A percentile compares a stretch with the other conserved stretches of the same genome.
Conservation (phyloP, 441 rosid species). For the Croton laevigatus region DNA sequence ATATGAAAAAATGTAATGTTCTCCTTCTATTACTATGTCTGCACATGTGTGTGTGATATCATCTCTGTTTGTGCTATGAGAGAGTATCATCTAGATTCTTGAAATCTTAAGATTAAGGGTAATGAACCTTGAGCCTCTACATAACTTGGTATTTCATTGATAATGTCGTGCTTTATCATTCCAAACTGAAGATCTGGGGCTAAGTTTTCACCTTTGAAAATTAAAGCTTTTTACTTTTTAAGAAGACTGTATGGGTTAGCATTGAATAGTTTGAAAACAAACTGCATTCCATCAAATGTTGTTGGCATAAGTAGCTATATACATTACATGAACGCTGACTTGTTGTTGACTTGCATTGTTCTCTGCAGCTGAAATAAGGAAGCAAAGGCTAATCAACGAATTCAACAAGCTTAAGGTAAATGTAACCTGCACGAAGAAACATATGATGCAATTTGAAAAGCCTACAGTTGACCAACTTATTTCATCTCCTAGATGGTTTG, state of each 20-base stretch:
- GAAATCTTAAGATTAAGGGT: neutral
- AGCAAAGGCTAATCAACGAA: conserved; percentile 64
- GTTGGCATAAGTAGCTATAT: neutral
- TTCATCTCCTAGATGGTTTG: neutral
- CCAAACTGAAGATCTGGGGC: neutral
- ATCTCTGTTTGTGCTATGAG: neutral
- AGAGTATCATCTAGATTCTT: neutral
- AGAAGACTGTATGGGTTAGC: too few relatives aligned
- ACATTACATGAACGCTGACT: conserved; percentile 15
- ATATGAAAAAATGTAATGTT: conserved; percentile 74
- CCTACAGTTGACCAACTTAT: neutral
- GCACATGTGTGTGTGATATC: neutral
- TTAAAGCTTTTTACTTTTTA: neutral
- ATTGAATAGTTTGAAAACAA: neutral
- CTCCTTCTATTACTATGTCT: conserved; percentile 17
- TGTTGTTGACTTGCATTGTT: conserved; percentile 4
- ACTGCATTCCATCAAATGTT: neutral
- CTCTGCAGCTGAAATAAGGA: conserved; percentile 76
- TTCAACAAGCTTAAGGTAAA: conserved; percentile 76
- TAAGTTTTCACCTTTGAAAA: neutral
- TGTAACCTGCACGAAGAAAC: neutral
- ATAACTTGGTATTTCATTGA: neutral
- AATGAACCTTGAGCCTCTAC: neutral
- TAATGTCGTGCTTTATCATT: neutral
- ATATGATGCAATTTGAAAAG: neutral